Conservation (phyloP, 176 grass and related monocot genomes). For the Poa pratensis region DNA sequence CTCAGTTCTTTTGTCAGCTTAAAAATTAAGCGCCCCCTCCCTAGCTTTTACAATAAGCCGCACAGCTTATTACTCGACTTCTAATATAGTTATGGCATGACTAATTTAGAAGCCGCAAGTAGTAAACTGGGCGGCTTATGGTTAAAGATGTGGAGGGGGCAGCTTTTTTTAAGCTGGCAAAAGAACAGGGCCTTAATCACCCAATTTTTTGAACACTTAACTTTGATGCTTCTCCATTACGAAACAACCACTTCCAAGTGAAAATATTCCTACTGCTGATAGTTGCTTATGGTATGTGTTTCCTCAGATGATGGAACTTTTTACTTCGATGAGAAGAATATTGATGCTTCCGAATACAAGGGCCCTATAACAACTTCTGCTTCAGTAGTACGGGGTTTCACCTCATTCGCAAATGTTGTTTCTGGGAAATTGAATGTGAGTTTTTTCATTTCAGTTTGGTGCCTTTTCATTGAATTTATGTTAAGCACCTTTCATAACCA, state of each 20-base stretch:
- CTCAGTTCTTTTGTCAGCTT: too few relatives aligned
- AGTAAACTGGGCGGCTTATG: too few relatives aligned
- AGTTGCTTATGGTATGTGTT: constrained; percentile 29
- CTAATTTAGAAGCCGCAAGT: too few relatives aligned
- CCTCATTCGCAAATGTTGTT: constrained; percentile 65
- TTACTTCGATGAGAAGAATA: constrained; percentile 96
- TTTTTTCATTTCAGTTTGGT: neutral
- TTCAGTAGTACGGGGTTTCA: constrained; percentile 79
- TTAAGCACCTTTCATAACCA: constrained; percentile 31
- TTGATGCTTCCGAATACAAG: constrained; percentile 82
- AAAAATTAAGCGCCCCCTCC: too few relatives aligned
- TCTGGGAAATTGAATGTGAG: constrained; percentile 87
- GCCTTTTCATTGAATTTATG: constrained; percentile 31
- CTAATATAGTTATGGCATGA: too few relatives aligned
- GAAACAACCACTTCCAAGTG: neutral
- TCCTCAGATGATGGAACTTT: constrained; percentile 78
- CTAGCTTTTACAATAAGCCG: too few relatives aligned
- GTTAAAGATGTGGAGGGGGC: too few relatives aligned
- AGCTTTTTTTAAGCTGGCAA: too few relatives aligned
- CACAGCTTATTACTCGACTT: too few relatives aligned
- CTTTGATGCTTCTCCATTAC: constrained; percentile 1
- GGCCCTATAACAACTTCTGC: constrained; percentile 85
- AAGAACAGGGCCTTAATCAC: too few relatives aligned
- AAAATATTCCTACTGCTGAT: constrained; percentile 20
- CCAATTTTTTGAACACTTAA: too few relatives aligned